Evolutionary conservation across 164 flowering plant species (phyloP).

Genomic region (Tetracentron sinense): DNA sequence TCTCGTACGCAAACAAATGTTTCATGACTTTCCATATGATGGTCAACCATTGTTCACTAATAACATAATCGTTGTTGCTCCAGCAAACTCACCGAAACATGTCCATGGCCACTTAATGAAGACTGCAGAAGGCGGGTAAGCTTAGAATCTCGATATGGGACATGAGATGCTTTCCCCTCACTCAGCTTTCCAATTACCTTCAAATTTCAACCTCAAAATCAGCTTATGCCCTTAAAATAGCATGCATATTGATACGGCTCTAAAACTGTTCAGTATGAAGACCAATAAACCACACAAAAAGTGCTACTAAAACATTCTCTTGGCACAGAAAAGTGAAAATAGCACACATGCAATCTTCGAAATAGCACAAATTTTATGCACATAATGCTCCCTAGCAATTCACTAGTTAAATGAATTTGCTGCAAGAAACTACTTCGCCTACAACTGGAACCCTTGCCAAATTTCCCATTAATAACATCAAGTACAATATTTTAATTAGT

Average conservation of each 20-base stretch:
- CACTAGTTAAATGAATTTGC: not conserved
- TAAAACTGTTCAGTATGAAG: not conserved
- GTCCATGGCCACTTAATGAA: conserved; percentile 94
- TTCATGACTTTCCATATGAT: not conserved
- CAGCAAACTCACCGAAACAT: conserved; percentile 82
- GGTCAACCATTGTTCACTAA: not conserved
- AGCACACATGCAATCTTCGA: not conserved
- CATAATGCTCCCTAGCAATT: not conserved
- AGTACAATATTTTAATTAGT: too few species aligned
- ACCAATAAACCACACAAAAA: not conserved
- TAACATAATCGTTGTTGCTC: not conserved
- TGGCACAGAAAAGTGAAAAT: not conserved
- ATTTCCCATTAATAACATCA: not conserved
- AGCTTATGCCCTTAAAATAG: conserved; percentile 10
- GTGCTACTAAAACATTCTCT: not conserved
- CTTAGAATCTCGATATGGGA: conserved; percentile 98
- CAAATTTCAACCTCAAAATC: conserved; percentile 21
- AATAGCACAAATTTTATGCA: not conserved
- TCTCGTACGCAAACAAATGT: not conserved
- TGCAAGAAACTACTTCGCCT: too few species aligned
- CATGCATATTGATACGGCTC: not conserved
- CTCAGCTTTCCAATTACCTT: conserved; percentile 98
- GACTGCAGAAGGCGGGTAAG: conserved; percentile 97
- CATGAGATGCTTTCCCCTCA: conserved; percentile 94
- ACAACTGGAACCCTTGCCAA: too few species aligned